phyloP scores from a whole-genome alignment of 345 rosid species.

The Mercurialis annua region DNA sequence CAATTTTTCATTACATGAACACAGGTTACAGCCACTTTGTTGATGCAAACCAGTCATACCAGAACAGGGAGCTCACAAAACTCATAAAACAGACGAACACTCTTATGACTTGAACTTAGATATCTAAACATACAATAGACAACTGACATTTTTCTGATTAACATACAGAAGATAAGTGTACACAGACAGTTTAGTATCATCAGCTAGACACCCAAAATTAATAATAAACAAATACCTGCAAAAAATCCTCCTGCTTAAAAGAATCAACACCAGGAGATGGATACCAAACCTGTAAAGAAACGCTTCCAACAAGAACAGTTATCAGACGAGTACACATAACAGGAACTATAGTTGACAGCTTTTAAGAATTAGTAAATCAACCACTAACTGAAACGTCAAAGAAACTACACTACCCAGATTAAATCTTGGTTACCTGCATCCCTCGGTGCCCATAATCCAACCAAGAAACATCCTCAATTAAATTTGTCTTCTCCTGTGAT shows the following conservation, averaged over 20 bases:
- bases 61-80: neutral
- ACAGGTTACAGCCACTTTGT: neutral
- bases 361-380: neutral
- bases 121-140: neutral
- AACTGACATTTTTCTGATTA: neutral
- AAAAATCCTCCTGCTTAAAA: slow-evolving; percentile 90
- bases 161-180: neutral
- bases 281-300: slow-evolving; percentile 92
- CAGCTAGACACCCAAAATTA: slow-evolving; percentile 4
- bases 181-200: neutral
- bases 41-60: neutral
- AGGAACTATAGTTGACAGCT: slow-evolving; percentile 8
- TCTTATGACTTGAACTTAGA: neutral
- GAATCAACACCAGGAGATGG: slow-evolving; percentile 89
- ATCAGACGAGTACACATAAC: slow-evolving; percentile 40
- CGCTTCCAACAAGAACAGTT: slow-evolving; percentile 43
- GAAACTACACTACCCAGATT: slow-evolving; percentile 5
- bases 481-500: slow-evolving; percentile 74
- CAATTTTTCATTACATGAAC: neutral
- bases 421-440: slow-evolving; percentile 75
- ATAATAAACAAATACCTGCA: slow-evolving; percentile 60
- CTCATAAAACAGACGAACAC: neutral
- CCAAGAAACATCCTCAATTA: slow-evolving; percentile 97
- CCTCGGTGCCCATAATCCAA: slow-evolving; percentile 95
- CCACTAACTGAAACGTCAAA: slow-evolving; percentile 5